A percentile compares a stretch with the other conserved stretches of the same genome.
These are phyloP conservation scores for Exidia glandulosa DNA, from an alignment of 768 basidiomycete genomes.

Conservation along the genomic window DNA sequence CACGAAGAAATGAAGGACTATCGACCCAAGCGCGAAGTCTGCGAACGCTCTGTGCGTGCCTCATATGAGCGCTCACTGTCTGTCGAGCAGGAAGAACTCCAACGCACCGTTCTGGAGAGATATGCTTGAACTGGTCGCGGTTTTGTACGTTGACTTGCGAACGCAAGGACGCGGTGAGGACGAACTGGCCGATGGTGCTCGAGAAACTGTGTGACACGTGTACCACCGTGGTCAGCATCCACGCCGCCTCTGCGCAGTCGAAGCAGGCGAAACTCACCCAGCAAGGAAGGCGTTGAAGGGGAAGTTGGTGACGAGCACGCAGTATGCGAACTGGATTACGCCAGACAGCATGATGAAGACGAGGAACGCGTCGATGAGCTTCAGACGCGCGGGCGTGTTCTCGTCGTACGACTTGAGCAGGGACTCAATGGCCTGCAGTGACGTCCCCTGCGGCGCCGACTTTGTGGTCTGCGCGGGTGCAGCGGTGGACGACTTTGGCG, in stretches of 20 bases:
- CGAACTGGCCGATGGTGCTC: conserved; percentile 93
- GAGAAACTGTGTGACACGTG: conserved; percentile 61
- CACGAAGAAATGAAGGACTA: conserved; percentile 95
- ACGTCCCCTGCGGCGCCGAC: background rate
- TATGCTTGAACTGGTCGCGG: conserved; percentile 70
- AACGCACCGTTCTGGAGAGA: conserved; percentile 85
- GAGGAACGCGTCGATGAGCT: conserved; percentile 90
- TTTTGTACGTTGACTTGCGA: conserved; percentile 87
- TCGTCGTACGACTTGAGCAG: conserved; percentile 71
- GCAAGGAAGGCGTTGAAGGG: conserved; percentile 97
- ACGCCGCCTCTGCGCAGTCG: background rate
- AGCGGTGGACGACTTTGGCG: conserved; percentile 13
- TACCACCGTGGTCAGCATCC: background rate
- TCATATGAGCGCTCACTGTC: conserved; percentile 1
- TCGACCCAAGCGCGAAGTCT: conserved; percentile 90
- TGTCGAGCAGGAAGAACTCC: background rate
- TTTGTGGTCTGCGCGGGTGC: background rate
- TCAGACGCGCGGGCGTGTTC: conserved; percentile 72
- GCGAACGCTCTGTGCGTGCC: conserved; percentile 71
- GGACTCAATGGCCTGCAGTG: conserved; percentile 29
- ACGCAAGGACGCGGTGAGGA: conserved; percentile 83
- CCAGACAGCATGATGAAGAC: conserved; percentile 88
- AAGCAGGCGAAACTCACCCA: conserved; percentile 47
- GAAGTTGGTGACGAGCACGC: conserved; percentile 81
- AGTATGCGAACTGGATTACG: conserved; percentile 83